Evolutionary conservation across 345 rosid genomes (phyloP).

Genomic region (Populus simonii): DNA sequence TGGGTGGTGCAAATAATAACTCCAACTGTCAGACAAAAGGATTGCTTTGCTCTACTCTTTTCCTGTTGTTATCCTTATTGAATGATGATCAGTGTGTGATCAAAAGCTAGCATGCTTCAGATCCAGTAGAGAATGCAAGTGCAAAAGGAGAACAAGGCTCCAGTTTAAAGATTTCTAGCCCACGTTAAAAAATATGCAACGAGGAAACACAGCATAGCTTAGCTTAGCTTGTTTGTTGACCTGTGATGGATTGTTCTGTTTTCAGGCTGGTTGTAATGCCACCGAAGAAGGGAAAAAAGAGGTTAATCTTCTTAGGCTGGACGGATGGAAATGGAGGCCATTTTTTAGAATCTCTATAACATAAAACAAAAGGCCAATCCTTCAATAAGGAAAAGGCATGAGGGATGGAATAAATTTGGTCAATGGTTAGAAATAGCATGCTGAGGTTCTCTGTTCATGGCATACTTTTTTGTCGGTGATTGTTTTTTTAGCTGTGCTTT

Average conservation of each 20-base stretch:
- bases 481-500: too few relatives aligned
- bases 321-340: too few relatives aligned
- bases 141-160: not conserved
- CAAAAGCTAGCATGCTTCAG: not conserved
- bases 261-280: too few relatives aligned
- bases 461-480: too few relatives aligned
- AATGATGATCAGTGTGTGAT: not conserved
- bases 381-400: not conserved
- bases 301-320: too few relatives aligned
- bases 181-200: too few relatives aligned
- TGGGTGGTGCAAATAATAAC: constrained; percentile 12
- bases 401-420: not conserved
- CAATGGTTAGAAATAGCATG: not conserved
- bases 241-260: not conserved
- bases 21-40: constrained; percentile 14
- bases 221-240: not conserved
- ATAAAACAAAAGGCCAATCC: too few relatives aligned
- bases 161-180: too few relatives aligned
- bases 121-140: not conserved
- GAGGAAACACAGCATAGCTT: not conserved
- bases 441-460: too few relatives aligned
- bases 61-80: not conserved
- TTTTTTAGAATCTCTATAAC: not conserved
- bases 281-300: too few relatives aligned
- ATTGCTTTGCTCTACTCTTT: not conserved